Percentiles rank a stretch among this genome's conserved stretches.
phyloP scores from a whole-genome alignment of 306 rosid genomes.

The Medicago lupulina region DNA sequence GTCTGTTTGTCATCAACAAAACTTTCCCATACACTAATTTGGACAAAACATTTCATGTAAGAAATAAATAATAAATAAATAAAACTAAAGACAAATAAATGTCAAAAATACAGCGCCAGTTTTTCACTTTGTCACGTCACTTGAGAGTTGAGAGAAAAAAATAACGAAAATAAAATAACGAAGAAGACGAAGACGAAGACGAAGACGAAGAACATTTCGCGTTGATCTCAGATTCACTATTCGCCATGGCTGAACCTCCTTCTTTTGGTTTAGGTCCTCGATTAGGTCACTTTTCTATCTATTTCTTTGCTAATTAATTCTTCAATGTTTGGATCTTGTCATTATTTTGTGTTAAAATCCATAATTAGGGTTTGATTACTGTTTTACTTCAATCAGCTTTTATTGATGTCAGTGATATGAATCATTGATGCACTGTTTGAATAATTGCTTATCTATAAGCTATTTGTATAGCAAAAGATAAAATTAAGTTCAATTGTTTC shows the following conservation, averaged over 20 bases:
- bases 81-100: slow-evolving; percentile 13
- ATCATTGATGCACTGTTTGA: neutral
- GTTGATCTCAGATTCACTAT: slow-evolving; percentile 56
- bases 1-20: neutral
- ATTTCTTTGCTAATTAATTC: neutral
- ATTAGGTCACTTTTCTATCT: slow-evolving; percentile 62
- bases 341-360: neutral
- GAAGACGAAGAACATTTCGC: neutral
- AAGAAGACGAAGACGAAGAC: too few relatives aligned
- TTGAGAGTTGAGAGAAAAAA: slow-evolving; percentile 19
- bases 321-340: slow-evolving; percentile 32
- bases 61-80: neutral
- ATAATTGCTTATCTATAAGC: too few relatives aligned
- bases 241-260: slow-evolving; percentile 77
- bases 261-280: slow-evolving; percentile 70
- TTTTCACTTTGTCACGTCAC: slow-evolving; percentile 51
- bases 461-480: too few relatives aligned
- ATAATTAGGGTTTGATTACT: slow-evolving; percentile 12
- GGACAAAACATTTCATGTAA: neutral
- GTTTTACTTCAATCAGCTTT: slow-evolving; percentile 17
- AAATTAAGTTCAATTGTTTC: too few relatives aligned
- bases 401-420: slow-evolving; percentile 16
- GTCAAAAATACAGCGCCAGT: slow-evolving; percentile 26
- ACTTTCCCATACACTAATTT: neutral
- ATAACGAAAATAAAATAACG: neutral